phyloP scores from a whole-genome alignment of 2,329 filamentous ascomycete species.

The Aspergillus brasiliensis region DNA sequence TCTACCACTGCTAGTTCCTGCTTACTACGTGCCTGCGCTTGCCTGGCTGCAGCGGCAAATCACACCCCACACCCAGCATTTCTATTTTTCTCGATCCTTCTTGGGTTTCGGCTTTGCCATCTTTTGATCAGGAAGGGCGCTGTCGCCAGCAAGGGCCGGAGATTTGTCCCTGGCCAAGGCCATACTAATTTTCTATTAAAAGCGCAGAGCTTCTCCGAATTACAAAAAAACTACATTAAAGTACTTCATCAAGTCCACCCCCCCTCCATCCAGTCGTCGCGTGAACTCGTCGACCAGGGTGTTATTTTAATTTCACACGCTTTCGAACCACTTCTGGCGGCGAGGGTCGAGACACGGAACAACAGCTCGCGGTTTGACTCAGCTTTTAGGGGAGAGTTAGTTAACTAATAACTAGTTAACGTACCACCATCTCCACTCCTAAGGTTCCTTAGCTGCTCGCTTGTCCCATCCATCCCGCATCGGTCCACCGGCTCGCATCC shows the following conservation, averaged over 20 bases:
- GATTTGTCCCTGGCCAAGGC: conserved; percentile 10
- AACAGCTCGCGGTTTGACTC: conserved; percentile 17
- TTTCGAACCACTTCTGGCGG: not conserved
- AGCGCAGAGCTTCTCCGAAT: not conserved
- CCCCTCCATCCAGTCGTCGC: not conserved
- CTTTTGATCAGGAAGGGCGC: conserved; percentile 14
- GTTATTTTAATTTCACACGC: conserved; percentile 2
- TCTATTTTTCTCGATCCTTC: conserved; percentile 11
- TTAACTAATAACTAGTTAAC: conserved; percentile 7
- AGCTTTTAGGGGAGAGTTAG: conserved; percentile 20
- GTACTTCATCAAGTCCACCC: not conserved
- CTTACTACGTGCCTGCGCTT: conserved; percentile 20
- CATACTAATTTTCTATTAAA: conserved; percentile 2
- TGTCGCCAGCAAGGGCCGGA: conserved; percentile 22
- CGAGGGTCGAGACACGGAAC: conserved; percentile 17
- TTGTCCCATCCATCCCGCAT: conserved; percentile 31
- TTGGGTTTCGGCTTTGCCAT: not conserved
- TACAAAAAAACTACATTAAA: not conserved
- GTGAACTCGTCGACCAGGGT: not conserved
- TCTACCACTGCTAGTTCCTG: too few species aligned
- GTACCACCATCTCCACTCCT: conserved; percentile 11
- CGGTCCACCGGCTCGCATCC: conserved; percentile 29
- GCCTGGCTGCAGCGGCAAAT: conserved; percentile 36
- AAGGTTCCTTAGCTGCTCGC: conserved; percentile 26
- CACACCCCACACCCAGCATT: conserved; percentile 24